phyloP scores from a whole-genome alignment of 768 basidiomycete species.

The Albatrellus ellisii region DNA sequence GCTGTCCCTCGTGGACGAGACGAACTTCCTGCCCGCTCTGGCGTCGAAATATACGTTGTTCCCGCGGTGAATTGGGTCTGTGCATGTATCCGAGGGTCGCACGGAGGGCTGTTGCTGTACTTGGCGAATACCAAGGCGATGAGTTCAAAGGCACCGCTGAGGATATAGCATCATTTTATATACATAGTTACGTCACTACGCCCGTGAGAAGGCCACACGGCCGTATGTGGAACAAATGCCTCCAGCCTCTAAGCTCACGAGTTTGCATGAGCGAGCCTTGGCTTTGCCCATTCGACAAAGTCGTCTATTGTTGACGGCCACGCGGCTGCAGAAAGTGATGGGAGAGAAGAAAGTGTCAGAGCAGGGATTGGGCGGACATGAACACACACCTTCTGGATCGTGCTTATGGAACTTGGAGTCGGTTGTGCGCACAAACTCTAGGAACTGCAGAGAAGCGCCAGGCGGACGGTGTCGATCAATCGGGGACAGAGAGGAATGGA shows the following conservation, averaged over 20 bases:
- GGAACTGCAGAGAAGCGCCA: conserved; percentile 35
- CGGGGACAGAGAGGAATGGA: not conserved
- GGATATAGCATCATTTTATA: not conserved
- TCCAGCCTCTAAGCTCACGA: not conserved
- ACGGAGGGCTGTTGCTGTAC: not conserved
- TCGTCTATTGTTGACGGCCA: conserved; percentile 86
- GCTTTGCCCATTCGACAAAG: conserved; percentile 58
- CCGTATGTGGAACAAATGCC: not conserved
- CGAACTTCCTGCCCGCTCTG: conserved; percentile 20
- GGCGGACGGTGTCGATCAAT: not conserved
- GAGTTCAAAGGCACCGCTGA: not conserved
- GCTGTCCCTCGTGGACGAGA: conserved; percentile 19
- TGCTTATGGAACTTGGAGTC: conserved; percentile 62
- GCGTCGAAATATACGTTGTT: conserved; percentile 10
- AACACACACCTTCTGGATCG: conserved; percentile 52
- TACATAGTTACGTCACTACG: not conserved
- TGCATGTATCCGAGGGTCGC: not conserved
- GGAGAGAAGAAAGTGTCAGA: conserved; percentile 1
- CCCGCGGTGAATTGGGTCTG: not conserved
- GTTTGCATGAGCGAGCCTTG: conserved; percentile 18
- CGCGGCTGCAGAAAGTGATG: conserved; percentile 35
- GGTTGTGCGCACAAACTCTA: conserved; percentile 65
- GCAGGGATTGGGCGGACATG: not conserved
- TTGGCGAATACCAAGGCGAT: not conserved
- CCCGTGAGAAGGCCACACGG: not conserved